Evolutionary conservation across 2,329 filamentous ascomycete genomes (phyloP), one percentile per base, ranked within the genome.

Genomic region (Nothophaeocryptopus gaeumannii): DNA sequence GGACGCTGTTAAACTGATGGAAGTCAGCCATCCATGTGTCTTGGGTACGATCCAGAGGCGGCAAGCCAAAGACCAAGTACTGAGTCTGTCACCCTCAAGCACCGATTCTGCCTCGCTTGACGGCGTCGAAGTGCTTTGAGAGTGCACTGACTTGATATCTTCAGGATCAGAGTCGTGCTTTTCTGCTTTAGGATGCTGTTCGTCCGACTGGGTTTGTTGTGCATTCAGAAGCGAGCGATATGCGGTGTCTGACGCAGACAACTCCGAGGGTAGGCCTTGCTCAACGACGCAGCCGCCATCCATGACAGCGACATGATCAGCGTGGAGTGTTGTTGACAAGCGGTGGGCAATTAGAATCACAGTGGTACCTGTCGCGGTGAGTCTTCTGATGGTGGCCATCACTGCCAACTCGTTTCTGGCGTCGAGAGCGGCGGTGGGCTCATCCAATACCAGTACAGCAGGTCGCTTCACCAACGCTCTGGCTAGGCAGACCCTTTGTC

Each of bases 221-320:
- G 62, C 58, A 39, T 62, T 52, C 4, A 67, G 57, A 8, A 67
- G 46, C 10, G 58, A 56, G n/a, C 55, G 51, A 45, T 65, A 66
- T 12, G 63, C 50, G 1, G 61, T 58, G 5, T 56, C 55, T 11
- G 50, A 40, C 5, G 36, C 32, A 0, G 84, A 69, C 55, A 86
- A 68, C 54, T 82, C 78, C 5, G 73, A 70, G 60, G 86, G 82
- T n/a, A 75, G 74, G 10, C 85, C 83, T 50, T 74, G 71, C 65
- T 86, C 82, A 1, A 82, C 71, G 16, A 86, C 78, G n/a, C 67
- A 78, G 26, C 84, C 82, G 51, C 85, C 80, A 11, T 84, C 84
- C 46, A 92, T 79, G 1, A 92, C 86, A 56, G 87, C 88, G 32
- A 91, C 89, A n/a, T 84, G 73, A 64, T 92, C 83, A 1, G 88